phyloP scores from a whole-genome alignment of 148 eudicot genomes.

The Chenopodium quinoa region DNA sequence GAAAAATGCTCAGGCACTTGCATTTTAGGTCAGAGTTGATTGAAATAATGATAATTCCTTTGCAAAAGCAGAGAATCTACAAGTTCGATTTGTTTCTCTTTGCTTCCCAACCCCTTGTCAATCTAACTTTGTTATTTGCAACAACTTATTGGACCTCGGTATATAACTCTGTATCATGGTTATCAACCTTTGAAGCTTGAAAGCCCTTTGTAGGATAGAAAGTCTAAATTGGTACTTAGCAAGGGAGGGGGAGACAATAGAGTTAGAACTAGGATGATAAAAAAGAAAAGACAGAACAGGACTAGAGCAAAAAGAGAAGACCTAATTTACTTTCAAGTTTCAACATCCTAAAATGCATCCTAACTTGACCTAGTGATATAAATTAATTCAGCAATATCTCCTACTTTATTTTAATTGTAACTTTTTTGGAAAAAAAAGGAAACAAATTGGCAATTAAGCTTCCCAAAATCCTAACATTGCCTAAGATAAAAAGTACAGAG shows the following conservation, averaged over 20 bases:
- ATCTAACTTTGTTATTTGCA: background rate
- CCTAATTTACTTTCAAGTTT: background rate
- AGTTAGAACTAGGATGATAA: background rate
- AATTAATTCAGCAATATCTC: background rate
- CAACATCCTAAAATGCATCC: background rate
- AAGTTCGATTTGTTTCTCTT: too few relatives aligned
- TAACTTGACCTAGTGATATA: background rate
- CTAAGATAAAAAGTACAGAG: background rate
- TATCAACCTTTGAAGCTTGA: background rate
- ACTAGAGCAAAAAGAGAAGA: background rate
- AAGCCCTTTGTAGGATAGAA: background rate
- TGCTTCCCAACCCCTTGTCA: too few relatives aligned
- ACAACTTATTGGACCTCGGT: background rate
- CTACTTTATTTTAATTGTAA: too few relatives aligned
- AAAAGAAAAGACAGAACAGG: background rate
- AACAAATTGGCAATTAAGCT: background rate
- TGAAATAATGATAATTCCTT: too few relatives aligned
- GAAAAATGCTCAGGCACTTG: too few relatives aligned
- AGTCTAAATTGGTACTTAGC: background rate
- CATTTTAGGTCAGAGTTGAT: too few relatives aligned
- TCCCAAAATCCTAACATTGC: background rate
- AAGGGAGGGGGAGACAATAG: background rate
- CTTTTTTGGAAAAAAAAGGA: background rate
- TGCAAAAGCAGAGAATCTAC: too few relatives aligned
- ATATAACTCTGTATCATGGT: background rate